Conservation (phyloP, 306 rosid genomes). For the Herpetospermum pedunculosum region DNA sequence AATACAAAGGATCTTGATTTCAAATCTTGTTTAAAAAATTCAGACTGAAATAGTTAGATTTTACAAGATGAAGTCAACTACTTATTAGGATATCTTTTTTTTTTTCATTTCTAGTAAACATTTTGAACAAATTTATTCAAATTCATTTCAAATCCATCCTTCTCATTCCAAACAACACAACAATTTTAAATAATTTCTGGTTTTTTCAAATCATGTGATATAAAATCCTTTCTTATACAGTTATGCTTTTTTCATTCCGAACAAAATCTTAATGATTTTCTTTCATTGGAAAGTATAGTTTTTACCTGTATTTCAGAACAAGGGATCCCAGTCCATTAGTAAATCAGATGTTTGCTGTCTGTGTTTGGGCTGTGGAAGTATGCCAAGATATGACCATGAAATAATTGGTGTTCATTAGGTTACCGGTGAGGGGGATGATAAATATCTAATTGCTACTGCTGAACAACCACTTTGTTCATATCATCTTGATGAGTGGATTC, state of each 20-base stretch:
- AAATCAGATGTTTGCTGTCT: background rate
- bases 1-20: background rate
- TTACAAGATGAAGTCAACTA: background rate
- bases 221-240: background rate
- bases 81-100: too few relatives aligned
- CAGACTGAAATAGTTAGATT: background rate
- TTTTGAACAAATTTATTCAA: background rate
- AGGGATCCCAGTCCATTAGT: background rate
- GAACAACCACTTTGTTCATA: constrained; percentile 94
- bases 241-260: background rate
- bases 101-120: background rate
- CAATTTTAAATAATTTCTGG: background rate
- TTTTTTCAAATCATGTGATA: background rate
- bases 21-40: background rate
- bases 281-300: background rate
- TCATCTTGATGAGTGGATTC: constrained; percentile 91
- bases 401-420: background rate
- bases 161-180: background rate
- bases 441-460: constrained; percentile 92
- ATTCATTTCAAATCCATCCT: background rate
- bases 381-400: background rate
- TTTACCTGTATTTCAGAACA: background rate
- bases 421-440: constrained; percentile 90
- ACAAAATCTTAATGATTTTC: background rate
- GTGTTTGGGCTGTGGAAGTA: background rate